Evolutionary conservation across 106 monocot species (phyloP).

Genomic region (Vanilla planifolia): DNA sequence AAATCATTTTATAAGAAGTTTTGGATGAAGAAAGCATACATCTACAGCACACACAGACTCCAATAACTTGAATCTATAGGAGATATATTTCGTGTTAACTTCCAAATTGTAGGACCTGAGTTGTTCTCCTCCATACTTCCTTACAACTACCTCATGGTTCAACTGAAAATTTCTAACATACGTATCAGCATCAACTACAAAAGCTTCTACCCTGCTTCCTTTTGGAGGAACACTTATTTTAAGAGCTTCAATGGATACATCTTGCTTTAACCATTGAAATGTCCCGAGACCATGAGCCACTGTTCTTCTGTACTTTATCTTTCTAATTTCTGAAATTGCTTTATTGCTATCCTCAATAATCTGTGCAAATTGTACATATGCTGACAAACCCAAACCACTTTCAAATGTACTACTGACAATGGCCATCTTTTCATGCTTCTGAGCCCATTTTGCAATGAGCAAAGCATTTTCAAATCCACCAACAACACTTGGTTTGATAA

Average conservation of each 20-base stretch:
- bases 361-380: slow-evolving; percentile 63
- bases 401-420: slow-evolving; percentile 91
- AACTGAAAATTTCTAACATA: slow-evolving; percentile 45
- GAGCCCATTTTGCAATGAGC: slow-evolving; percentile 82
- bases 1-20: background rate
- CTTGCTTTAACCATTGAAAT: slow-evolving; percentile 88
- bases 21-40: slow-evolving; percentile 35
- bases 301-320: slow-evolving; percentile 11
- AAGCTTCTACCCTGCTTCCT: slow-evolving; percentile 38
- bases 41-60: slow-evolving; percentile 45
- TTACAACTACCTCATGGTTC: slow-evolving; percentile 30
- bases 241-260: slow-evolving; percentile 42
- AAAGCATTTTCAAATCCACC: slow-evolving; percentile 84
- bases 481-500: slow-evolving; percentile 84
- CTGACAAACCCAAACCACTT: slow-evolving; percentile 67
- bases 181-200: slow-evolving; percentile 45
- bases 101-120: slow-evolving; percentile 24
- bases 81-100: slow-evolving; percentile 21
- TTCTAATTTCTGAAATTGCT: slow-evolving; percentile 27
- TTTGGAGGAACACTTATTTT: slow-evolving; percentile 30
- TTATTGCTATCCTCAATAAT: slow-evolving; percentile 47
- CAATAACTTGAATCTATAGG: slow-evolving; percentile 45
- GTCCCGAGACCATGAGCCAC: slow-evolving; percentile 90
- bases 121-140: slow-evolving; percentile 37
- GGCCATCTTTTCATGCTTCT: slow-evolving; percentile 63